Evolutionary conservation across 2,329 filamentous ascomycete species (phyloP), one percentile per base, ranked within the genome.

Genomic region (Arthrinium puccinioides): DNA sequence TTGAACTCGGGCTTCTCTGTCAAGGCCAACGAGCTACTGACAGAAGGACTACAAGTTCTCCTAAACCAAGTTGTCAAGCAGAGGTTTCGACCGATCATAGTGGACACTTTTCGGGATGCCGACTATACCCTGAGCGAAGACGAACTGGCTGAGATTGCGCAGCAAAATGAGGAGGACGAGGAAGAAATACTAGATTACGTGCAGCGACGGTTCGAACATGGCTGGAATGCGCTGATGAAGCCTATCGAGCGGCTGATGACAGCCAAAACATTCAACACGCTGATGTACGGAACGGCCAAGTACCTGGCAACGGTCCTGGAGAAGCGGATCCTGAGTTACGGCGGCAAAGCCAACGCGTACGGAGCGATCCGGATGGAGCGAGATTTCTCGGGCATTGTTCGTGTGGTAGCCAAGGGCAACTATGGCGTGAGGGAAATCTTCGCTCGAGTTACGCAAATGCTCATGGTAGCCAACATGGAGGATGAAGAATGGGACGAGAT

Each of bases 231-330:
- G 13, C 75, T 98, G 8, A 87, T 94, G 60, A 79, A 80, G 41
- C 90, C 94, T 0, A 76, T 97, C 38, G 80, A 82, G 30, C 84
- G 92, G 6, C 74, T 98, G 44, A 78, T 97, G 62, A 96, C 88
- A 0, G 64, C 81, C 0, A 72, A 74, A 24, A 84, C 85, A 23
- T 94, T 85, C 56, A 77, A 82, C 47, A 76, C 73, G n/a, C 70
- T 97, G 0, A 74, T 94, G 32, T 76, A 82, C 27, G 68, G 79
- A 2, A 87, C 87, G 2, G 76, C 89, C 2, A 71, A 73, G 5
- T 83, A 94, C 53, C 74, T 97, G 5, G 74, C 85, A 1, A 77
- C 76, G 34, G 75, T 87, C 13, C 73, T 98, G 20, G 90, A 97
- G 66, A 95, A 94, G 65, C 72, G 90, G 19, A 78, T 96, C 19